Conservation (phyloP, 2,329 filamentous ascomycete genomes). For the Fusarium incarnatum region DNA sequence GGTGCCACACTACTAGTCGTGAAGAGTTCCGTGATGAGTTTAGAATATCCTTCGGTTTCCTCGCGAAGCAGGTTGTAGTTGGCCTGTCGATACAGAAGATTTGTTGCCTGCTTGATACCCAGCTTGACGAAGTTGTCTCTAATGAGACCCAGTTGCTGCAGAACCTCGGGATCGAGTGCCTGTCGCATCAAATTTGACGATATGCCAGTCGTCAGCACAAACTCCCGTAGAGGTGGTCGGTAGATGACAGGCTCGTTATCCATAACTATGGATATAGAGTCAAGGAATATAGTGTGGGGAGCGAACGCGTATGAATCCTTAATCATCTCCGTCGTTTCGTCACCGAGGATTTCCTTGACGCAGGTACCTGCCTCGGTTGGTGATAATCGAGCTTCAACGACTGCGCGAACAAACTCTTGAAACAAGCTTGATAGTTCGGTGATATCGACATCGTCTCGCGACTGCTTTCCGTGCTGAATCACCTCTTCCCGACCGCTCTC, state of each 20-base stretch:
- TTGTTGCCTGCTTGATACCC: constrained; percentile 90
- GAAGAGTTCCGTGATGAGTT: constrained; percentile 95
- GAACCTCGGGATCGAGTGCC: constrained; percentile 81
- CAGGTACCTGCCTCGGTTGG: constrained; percentile 76
- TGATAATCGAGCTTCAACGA: constrained; percentile 75
- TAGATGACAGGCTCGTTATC: constrained; percentile 72
- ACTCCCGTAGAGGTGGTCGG: constrained; percentile 67
- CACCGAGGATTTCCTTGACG: constrained; percentile 78
- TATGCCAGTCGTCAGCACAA: constrained; percentile 79
- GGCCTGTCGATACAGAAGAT: constrained; percentile 91
- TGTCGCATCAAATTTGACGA: constrained; percentile 79
- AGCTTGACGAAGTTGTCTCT: constrained; percentile 86
- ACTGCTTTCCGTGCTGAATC: constrained; percentile 72
- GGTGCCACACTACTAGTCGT: constrained; percentile 82
- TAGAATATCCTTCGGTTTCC: constrained; percentile 96
- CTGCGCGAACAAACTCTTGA: constrained; percentile 85
- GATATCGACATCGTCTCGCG: constrained; percentile 74
- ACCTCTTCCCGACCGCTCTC: constrained; percentile 74
- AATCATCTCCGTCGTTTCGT: constrained; percentile 63
- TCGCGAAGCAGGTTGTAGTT: constrained; percentile 97
- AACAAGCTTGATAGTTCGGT: constrained; percentile 78
- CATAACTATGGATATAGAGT: constrained; percentile 82
- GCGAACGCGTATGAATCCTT: constrained; percentile 67
- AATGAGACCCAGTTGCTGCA: constrained; percentile 83
- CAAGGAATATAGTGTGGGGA: constrained; percentile 79